These are phyloP conservation scores for Cladobotryum mycophilum DNA, from an alignment of 2,329 filamentous ascomycete species.

Conservation along the genomic window DNA sequence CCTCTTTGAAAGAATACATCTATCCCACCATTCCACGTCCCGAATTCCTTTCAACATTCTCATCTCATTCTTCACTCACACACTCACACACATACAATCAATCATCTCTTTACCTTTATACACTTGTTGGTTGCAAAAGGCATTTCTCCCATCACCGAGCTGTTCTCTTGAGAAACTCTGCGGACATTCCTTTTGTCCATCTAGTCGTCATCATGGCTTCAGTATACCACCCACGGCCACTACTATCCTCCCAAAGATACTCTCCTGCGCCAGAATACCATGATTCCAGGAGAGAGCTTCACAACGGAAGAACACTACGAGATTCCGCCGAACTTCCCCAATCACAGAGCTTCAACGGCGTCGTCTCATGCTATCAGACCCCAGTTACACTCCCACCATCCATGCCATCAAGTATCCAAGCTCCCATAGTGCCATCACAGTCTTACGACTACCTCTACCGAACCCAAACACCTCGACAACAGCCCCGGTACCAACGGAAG, in stretches of 20 bases:
- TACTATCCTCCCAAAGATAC: slow-evolving; percentile 47
- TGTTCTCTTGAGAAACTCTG: slow-evolving; percentile 23
- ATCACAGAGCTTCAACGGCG: slow-evolving; percentile 33
- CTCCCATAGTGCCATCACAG: slow-evolving; percentile 45
- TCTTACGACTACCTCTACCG: slow-evolving; percentile 38
- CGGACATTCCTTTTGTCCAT: slow-evolving; percentile 20
- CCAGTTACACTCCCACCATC: slow-evolving; percentile 37
- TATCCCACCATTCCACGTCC: slow-evolving; percentile 38
- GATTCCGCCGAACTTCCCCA: slow-evolving; percentile 50
- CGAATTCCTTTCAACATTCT: slow-evolving; percentile 41
- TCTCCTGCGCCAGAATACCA: slow-evolving; percentile 41
- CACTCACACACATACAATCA: slow-evolving; percentile 17
- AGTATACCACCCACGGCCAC: slow-evolving; percentile 37
- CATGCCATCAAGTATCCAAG: slow-evolving; percentile 42
- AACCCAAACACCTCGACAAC: slow-evolving; percentile 31
- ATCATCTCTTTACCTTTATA: slow-evolving; percentile 19
- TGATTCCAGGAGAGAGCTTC: slow-evolving; percentile 37
- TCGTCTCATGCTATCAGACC: slow-evolving; percentile 40
- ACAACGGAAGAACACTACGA: slow-evolving; percentile 38
- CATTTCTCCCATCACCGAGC: slow-evolving; percentile 22
- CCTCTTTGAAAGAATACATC: slow-evolving; percentile 32
- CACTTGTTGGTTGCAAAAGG: slow-evolving; percentile 23
- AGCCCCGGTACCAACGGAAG: slow-evolving; percentile 29
- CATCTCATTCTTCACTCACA: slow-evolving; percentile 26
- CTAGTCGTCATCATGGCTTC: slow-evolving; percentile 29